Conservation (phyloP, 139 green algal species). For the Chlamydomonas sp. region DNA sequence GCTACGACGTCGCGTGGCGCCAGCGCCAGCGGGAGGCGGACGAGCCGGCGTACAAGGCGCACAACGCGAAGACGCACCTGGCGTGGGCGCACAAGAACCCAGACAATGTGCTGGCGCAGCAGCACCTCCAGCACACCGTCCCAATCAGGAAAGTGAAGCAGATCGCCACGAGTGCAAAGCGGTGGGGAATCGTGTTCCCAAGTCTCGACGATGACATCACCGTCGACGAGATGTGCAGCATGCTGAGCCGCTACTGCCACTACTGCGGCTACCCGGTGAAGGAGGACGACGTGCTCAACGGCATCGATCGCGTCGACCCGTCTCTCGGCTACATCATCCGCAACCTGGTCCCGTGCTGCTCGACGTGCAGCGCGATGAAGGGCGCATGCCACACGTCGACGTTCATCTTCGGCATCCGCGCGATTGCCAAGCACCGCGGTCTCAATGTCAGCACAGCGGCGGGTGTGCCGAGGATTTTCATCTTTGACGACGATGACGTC, state of each 20-base stretch:
- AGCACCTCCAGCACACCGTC: not conserved
- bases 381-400: not conserved
- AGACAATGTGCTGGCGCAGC: not conserved
- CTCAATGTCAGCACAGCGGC: too few species aligned
- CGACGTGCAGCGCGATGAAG: constrained; percentile 10
- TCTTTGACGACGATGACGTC: too few species aligned
- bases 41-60: not conserved
- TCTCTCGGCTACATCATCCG: not conserved
- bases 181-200: too few species aligned
- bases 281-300: not conserved
- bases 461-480: too few species aligned
- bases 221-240: not conserved
- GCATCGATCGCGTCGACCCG: not conserved
- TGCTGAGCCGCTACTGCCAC: not conserved
- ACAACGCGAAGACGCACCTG: not conserved
- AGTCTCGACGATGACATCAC: not conserved
- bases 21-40: not conserved
- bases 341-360: constrained; percentile 2
- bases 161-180: not conserved
- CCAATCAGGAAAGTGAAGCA: not conserved
- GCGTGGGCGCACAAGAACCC: not conserved
- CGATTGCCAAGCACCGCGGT: too few species aligned
- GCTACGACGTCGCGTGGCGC: not conserved
- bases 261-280: not conserved
- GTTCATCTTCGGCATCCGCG: too few species aligned